Evolutionary conservation across 306 rosid genomes (phyloP).

Genomic region (Trichosanthes cucumerina): DNA sequence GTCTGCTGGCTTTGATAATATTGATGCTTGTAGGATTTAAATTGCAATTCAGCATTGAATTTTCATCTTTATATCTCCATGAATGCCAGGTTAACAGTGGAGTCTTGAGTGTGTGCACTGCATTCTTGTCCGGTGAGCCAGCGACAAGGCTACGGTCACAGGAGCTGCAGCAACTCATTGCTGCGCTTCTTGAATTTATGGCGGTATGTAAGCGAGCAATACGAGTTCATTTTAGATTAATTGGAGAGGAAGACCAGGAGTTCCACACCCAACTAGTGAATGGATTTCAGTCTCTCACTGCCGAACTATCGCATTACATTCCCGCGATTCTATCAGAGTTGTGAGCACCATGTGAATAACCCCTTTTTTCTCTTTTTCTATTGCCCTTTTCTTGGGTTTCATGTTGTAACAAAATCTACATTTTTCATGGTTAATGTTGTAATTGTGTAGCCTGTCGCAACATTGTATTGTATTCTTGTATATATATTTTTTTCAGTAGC

Average conservation of each 20-base stretch:
- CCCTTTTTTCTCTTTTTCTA: not conserved
- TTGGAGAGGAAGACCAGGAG: conserved; percentile 97
- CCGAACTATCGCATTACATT: conserved; percentile 89
- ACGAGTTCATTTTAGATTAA: conserved; percentile 81
- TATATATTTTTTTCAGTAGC: not conserved
- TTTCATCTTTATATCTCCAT: not conserved
- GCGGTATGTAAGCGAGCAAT: conserved; percentile 98
- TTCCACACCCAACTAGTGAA: conserved; percentile 97
- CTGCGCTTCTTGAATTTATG: conserved; percentile 97
- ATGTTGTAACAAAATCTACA: not conserved
- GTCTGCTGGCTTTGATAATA: not conserved
- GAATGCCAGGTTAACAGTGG: conserved; percentile 90
- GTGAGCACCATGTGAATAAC: conserved; percentile 18
- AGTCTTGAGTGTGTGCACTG: conserved; percentile 92
- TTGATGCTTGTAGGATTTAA: not conserved
- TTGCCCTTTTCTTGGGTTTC: conserved; percentile 5
- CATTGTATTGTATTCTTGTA: conserved; percentile 10
- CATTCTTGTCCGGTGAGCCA: conserved; percentile 95
- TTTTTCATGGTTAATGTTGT: not conserved
- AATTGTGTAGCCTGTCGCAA: not conserved
- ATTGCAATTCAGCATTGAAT: not conserved
- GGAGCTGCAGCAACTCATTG: conserved; percentile 95
- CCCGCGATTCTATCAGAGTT: conserved; percentile 95
- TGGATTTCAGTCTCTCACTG: conserved; percentile 93
- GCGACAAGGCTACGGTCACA: conserved; percentile 91